phyloP scores from a whole-genome alignment of 2,329 filamentous ascomycete species.

The Geosmithia flava region DNA sequence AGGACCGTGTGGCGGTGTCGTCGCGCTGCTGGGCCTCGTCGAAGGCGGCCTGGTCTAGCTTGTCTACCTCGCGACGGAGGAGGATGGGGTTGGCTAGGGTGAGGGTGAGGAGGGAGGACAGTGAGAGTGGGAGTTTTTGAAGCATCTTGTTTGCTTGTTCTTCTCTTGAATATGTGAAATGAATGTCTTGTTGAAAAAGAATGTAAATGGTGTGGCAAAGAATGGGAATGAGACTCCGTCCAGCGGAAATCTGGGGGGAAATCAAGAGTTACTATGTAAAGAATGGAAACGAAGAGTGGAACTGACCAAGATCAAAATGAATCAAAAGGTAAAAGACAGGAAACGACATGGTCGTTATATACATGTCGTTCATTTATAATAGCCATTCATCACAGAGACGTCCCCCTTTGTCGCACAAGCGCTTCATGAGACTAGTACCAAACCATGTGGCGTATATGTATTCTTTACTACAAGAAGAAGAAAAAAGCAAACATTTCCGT shows the following conservation, averaged over 20 bases:
- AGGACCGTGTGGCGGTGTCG: slow-evolving; percentile 27
- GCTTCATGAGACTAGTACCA: background rate
- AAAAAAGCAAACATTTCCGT: no score
- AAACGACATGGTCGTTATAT: background rate
- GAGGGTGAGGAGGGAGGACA: background rate
- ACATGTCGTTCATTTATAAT: no score
- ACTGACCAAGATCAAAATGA: background rate
- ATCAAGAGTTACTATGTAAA: background rate
- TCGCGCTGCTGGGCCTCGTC: slow-evolving; percentile 32
- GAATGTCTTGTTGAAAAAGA: no score
- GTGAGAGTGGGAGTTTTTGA: background rate
- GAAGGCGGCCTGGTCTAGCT: slow-evolving; percentile 28
- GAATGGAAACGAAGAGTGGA: background rate
- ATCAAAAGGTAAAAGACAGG: background rate
- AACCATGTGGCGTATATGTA: background rate
- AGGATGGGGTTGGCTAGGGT: background rate
- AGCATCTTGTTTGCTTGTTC: background rate
- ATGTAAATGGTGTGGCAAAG: background rate
- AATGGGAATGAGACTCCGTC: background rate
- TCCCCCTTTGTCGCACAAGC: background rate
- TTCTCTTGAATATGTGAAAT: no score
- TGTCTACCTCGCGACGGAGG: slow-evolving; percentile 21
- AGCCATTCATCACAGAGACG: background rate
- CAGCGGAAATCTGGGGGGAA: background rate
- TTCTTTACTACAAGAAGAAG: background rate